phyloP scores from a whole-genome alignment of 108 stramenopile species.

The Thalassiosira profunda region DNA sequence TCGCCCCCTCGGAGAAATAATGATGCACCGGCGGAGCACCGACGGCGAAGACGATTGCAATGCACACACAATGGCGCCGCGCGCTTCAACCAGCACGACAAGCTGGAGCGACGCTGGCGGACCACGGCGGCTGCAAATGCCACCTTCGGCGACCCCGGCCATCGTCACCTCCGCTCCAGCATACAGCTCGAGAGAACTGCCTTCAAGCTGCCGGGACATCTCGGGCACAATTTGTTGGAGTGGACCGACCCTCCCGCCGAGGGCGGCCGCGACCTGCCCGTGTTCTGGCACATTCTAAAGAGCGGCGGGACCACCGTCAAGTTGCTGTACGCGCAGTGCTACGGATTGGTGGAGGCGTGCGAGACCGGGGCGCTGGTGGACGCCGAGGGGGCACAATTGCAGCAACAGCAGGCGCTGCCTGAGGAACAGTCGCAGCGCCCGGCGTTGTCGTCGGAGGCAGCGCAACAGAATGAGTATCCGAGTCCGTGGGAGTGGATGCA shows the following conservation, averaged over 20 bases:
- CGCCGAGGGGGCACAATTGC: neutral
- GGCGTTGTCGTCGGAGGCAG: no score
- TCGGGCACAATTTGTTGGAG: slow-evolving; percentile 29
- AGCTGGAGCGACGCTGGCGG: no score
- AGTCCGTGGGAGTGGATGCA: slow-evolving; percentile 14
- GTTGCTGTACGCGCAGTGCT: slow-evolving; percentile 30
- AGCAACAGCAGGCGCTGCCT: neutral
- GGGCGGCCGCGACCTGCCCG: slow-evolving; percentile 21
- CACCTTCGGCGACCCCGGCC: no score
- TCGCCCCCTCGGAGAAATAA: no score
- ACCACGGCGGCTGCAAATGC: no score
- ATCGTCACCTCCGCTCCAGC: slow-evolving; percentile 8
- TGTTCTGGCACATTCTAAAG: slow-evolving; percentile 23
- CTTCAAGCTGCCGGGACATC: slow-evolving; percentile 22
- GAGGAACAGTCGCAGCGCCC: no score
- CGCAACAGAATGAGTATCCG: no score
- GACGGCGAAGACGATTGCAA: no score
- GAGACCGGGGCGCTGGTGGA: slow-evolving; percentile 15
- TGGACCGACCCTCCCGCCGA: slow-evolving; percentile 16
- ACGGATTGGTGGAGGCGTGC: slow-evolving; percentile 23
- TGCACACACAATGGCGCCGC: no score
- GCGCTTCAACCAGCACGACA: no score
- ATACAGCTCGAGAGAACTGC: slow-evolving; percentile 29
- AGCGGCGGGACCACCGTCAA: slow-evolving; percentile 27
- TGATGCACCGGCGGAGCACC: no score